These are phyloP conservation scores for Acacia crassicarpa DNA, from an alignment of 306 rosid species.

Conservation along the genomic window DNA sequence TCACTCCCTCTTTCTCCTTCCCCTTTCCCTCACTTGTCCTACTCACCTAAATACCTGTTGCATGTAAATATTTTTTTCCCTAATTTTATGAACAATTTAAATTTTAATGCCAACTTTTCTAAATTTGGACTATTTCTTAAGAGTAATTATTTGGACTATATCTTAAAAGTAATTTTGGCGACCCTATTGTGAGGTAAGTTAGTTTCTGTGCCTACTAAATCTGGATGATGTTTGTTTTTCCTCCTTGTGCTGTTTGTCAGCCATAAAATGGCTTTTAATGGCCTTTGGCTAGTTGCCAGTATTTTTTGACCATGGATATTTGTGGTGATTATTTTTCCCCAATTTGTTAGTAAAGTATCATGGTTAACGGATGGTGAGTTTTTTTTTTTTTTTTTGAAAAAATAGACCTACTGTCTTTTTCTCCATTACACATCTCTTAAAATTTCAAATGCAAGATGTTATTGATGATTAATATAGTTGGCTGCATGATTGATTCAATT, in stretches of 20 bases:
- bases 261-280: not conserved
- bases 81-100: not conserved
- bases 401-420: conserved; percentile 2
- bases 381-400: not conserved
- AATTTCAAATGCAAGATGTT: conserved; percentile 22
- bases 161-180: conserved; percentile 2
- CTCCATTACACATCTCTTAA: not conserved
- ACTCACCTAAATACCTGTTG: not conserved
- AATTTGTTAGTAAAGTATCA: conserved; percentile 1
- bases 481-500: conserved; percentile 20
- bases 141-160: conserved; percentile 5
- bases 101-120: not conserved
- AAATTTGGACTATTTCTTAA: conserved; percentile 8
- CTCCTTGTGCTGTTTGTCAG: not conserved
- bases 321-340: not conserved
- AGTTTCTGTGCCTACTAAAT: not conserved
- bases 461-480: conserved; percentile 9
- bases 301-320: conserved; percentile 5
- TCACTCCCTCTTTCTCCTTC: not conserved
- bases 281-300: conserved; percentile 12
- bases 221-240: not conserved
- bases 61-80: not conserved
- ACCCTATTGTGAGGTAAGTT: not conserved
- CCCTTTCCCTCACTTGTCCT: not conserved
- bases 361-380: not conserved